Conservation (phyloP, 805 yeast species). For the Wickerhamomyces bovis region DNA sequence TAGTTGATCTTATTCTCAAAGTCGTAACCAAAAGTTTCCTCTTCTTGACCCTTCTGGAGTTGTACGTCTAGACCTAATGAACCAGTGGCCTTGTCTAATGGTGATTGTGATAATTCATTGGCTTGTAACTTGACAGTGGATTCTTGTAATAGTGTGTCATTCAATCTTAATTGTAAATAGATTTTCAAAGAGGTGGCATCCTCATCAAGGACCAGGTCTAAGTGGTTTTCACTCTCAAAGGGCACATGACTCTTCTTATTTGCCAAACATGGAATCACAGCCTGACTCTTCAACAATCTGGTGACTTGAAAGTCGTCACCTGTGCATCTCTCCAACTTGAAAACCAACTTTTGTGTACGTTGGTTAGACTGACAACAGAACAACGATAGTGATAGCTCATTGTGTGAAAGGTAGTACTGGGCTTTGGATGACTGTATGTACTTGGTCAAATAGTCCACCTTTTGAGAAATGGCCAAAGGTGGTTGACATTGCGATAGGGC, state of each 20-base stretch:
- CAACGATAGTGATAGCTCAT: slow-evolving; percentile 1
- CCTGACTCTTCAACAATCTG: slow-evolving; percentile 3
- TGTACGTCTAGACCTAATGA: not conserved
- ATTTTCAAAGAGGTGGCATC: slow-evolving; percentile 10
- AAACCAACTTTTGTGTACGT: slow-evolving; percentile 5
- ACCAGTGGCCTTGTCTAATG: not conserved
- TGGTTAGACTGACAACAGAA: slow-evolving; percentile 7
- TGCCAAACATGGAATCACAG: slow-evolving; percentile 1
- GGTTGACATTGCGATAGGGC: slow-evolving; percentile 8
- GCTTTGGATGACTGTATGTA: slow-evolving; percentile 2
- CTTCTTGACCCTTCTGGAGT: slow-evolving; percentile 3
- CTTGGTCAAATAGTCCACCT: not conserved
- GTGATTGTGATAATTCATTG: not conserved
- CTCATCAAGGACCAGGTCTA: slow-evolving; percentile 13
- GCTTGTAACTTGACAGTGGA: slow-evolving; percentile 1
- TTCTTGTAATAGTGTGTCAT: slow-evolving; percentile 6
- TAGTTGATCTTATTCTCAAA: slow-evolving; percentile 8
- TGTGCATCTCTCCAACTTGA: slow-evolving; percentile 1
- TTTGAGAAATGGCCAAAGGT: not conserved
- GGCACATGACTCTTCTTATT: slow-evolving; percentile 1
- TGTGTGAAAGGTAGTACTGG: not conserved
- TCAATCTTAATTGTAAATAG: slow-evolving; percentile 3
- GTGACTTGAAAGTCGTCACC: not conserved
- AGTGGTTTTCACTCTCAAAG: slow-evolving; percentile 3
- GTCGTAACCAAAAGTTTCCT: slow-evolving; percentile 8